Evolutionary conservation across 2,329 filamentous ascomycete genomes (phyloP), one percentile per base, ranked within the genome.

Genomic region (Lomentospora prolificans): DNA sequence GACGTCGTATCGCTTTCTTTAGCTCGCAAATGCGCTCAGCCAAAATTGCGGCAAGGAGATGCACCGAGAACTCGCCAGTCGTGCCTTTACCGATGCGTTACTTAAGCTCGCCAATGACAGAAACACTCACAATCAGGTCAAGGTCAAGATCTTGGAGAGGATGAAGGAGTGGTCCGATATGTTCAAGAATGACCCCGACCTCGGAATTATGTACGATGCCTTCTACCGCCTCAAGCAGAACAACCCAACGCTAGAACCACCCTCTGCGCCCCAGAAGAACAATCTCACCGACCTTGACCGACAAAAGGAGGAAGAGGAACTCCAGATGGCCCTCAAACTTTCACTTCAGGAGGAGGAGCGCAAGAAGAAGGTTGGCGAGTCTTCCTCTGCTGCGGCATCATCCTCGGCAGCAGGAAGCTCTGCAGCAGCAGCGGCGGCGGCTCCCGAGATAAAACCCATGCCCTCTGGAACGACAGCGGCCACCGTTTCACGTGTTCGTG

Each of bases 91-190:
- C 61, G 94, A 99, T 67, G 89, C 92, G 58, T 77, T 99, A 51
- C 78, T 97, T 60, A 86, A 94, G 66, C 81, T 99, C 58, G 91
- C 94, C 61, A 89, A 86, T 73, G 94, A 99, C 71, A 82, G 91
- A 72, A 99, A 95, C 69, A 96, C 92, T 54, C 94, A 97, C 70
- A 86, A 87, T 67, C 90, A 96, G 70, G 94, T 99, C 67, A 97
- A 97, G 73, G 84, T 89, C 61, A 97, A 96, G 80, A 96, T 99
- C 61, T 73, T 97, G 58, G 92, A 97, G 76, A 85, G 91, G 62
- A 97, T 97, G 90, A 86, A 88, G 69, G 89, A 92, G 61, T 99
- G 94, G 94, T 85, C 87, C 57, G 89, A 94, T 65, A 95, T 96
- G 89, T 97, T 97, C 69, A 81, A 82, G 64, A 85, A 81, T 58